Percentiles rank a stretch among this genome's conserved stretches.
Conservation (phyloP, 768 basidiomycete genomes). For the Suillus plorans region DNA sequence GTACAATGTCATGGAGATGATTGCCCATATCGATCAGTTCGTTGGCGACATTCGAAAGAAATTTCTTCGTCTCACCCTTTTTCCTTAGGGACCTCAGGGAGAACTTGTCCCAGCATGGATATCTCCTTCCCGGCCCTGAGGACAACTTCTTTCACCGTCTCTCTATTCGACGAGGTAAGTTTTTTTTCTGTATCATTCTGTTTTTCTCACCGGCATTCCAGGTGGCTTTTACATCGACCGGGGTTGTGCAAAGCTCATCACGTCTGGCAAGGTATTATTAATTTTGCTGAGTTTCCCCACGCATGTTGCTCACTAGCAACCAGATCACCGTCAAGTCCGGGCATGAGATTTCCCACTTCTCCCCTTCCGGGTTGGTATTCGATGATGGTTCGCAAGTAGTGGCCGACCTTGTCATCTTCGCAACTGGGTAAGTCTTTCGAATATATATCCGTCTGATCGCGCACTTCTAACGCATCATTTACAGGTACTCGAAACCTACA, state of each 20-base stretch:
- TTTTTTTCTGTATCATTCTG: neutral
- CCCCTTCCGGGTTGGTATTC: conserved; percentile 2
- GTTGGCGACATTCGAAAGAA: neutral
- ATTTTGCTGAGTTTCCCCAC: neutral
- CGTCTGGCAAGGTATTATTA: conserved; percentile 4
- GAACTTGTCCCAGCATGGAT: conserved; percentile 1
- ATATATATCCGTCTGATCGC: neutral
- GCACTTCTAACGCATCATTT: neutral
- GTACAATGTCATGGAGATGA: neutral
- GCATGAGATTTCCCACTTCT: conserved; percentile 1
- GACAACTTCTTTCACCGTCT: conserved; percentile 12
- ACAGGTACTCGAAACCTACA: conserved; percentile 1
- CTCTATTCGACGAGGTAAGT: conserved; percentile 4
- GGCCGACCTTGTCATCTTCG: conserved; percentile 8
- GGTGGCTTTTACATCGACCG: conserved; percentile 11
- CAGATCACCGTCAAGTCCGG: conserved; percentile 9
- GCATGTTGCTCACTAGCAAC: neutral
- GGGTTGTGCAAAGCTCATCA: conserved; percentile 8
- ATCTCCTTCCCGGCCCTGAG: conserved; percentile 1
- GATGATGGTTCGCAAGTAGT: conserved; percentile 2
- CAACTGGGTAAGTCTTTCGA: neutral
- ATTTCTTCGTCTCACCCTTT: neutral
- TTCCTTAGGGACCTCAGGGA: conserved; percentile 2
- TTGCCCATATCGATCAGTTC: conserved; percentile 9
- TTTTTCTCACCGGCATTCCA: neutral